A percentile compares a stretch with the other conserved stretches of the same genome.
Conservation (phyloP, 208 protist genomes). For the Crithidia mellificae region DNA sequence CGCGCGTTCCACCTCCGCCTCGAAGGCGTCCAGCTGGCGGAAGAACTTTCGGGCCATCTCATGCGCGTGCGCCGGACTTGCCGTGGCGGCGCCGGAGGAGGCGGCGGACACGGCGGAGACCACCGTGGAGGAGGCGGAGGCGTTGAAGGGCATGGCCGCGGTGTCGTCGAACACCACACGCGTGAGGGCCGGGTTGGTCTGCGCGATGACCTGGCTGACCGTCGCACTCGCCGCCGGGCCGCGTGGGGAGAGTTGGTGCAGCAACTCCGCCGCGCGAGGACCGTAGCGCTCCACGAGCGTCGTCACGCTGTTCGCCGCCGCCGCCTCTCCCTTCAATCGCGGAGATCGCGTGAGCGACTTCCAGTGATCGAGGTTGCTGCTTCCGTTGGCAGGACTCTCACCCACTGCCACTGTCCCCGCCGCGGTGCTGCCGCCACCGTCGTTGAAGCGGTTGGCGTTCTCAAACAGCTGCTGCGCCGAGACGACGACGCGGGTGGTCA, state of each 20-base stretch:
- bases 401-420: too few relatives aligned
- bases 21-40: conserved; percentile 28
- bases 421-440: background rate
- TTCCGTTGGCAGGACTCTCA: too few relatives aligned
- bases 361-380: conserved; percentile 5
- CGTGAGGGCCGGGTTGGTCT: conserved; percentile 21
- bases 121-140: background rate
- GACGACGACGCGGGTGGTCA: too few relatives aligned
- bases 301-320: conserved; percentile 9
- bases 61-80: background rate
- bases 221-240: conserved; percentile 26
- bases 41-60: conserved; percentile 23
- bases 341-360: conserved; percentile 1
- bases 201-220: conserved; percentile 20
- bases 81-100: background rate
- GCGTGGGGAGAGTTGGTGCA: conserved; percentile 30
- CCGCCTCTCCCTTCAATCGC: background rate
- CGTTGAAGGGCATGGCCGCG: background rate
- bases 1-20: conserved; percentile 19
- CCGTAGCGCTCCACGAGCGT: conserved; percentile 21
- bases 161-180: conserved; percentile 16
- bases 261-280: conserved; percentile 20
- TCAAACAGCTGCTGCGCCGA: too few relatives aligned
- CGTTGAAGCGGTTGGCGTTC: background rate
- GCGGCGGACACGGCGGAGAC: too few relatives aligned